phyloP scores from a whole-genome alignment of 768 basidiomycete species.

The Mrakia hoshinonis region DNA sequence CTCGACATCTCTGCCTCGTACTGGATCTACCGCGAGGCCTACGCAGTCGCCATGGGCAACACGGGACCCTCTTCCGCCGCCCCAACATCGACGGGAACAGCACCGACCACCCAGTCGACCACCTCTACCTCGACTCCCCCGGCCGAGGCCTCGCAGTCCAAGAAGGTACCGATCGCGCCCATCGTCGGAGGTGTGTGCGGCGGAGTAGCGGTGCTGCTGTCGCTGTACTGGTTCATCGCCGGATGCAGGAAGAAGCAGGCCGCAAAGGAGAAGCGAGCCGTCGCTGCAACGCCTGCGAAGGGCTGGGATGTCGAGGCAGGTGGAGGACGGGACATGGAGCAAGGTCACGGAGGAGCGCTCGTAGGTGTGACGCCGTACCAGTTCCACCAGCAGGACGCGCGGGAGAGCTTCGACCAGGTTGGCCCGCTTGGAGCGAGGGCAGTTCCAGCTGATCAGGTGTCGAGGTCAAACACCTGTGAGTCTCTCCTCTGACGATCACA shows the following conservation, averaged over 20 bases:
- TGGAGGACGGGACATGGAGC: neutral
- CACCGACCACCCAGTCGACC: neutral
- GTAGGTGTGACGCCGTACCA: neutral
- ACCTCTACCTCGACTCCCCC: neutral
- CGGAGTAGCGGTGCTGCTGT: neutral
- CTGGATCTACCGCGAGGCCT: conserved; percentile 8
- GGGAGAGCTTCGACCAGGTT: conserved; percentile 3
- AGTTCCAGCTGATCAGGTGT: neutral
- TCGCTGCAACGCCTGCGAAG: neutral
- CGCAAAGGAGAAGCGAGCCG: neutral
- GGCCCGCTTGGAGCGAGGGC: neutral
- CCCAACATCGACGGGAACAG: neutral
- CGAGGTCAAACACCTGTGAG: neutral
- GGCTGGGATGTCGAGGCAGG: conserved; percentile 1
- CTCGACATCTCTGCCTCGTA: neutral
- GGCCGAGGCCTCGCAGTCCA: neutral
- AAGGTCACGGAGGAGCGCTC: neutral
- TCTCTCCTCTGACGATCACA: neutral
- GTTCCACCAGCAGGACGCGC: neutral
- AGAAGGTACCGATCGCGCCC: neutral
- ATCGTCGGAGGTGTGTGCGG: conserved; percentile 1
- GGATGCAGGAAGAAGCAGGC: conserved; percentile 5
- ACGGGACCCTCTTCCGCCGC: neutral
- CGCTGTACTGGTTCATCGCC: neutral
- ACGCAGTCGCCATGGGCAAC: neutral